phyloP scores from a whole-genome alignment of 345 rosid species.

The Kernera saxatilis region DNA sequence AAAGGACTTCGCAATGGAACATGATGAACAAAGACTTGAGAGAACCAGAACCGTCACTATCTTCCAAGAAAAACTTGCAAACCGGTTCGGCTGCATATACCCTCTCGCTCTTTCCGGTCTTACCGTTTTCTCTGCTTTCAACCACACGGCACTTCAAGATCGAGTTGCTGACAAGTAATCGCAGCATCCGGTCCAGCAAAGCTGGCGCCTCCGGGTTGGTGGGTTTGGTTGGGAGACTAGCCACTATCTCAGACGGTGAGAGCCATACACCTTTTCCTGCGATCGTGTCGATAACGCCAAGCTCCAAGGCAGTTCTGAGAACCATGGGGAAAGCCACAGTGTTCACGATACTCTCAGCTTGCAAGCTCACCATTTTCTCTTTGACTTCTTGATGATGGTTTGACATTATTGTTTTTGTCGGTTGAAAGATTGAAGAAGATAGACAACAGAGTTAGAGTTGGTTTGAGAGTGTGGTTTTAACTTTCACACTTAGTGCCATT shows the following conservation, averaged over 20 bases:
- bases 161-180: conserved; percentile 45
- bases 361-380: conserved; percentile 17
- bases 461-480: background rate
- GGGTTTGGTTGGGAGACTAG: conserved; percentile 27
- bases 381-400: background rate
- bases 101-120: background rate
- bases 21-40: conserved; percentile 12
- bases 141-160: conserved; percentile 36
- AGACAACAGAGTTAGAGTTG: background rate
- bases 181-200: conserved; percentile 51
- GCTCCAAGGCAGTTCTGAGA: conserved; percentile 44
- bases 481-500: background rate
- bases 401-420: conserved; percentile 8
- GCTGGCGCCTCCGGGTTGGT: conserved; percentile 36
- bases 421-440: background rate
- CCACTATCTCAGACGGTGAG: conserved; percentile 40
- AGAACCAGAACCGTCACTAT: conserved; percentile 23
- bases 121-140: background rate
- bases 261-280: conserved; percentile 32
- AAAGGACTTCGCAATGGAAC: conserved; percentile 8
- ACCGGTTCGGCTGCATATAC: conserved; percentile 29
- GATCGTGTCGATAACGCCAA: conserved; percentile 44
- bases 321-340: conserved; percentile 43
- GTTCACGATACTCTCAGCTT: conserved; percentile 13
- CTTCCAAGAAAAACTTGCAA: conserved; percentile 21